Evolutionary conservation across 2,329 filamentous ascomycete genomes (phyloP), one percentile per base, ranked within the genome.

Genomic region (Intubia oerlemansii): DNA sequence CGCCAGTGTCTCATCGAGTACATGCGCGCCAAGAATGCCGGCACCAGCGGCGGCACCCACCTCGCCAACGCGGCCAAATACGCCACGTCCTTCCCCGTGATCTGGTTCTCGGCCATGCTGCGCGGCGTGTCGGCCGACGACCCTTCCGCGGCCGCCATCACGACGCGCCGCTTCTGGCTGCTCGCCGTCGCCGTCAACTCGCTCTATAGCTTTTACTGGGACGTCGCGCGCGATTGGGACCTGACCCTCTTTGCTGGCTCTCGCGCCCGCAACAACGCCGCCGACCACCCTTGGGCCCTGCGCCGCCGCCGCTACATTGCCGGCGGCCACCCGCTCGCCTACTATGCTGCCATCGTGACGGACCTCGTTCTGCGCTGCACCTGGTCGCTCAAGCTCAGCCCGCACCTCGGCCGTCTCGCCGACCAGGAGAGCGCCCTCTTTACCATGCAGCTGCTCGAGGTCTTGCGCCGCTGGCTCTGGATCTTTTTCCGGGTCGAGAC

Each of bases 181-280:
- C 51, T 63, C 20, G 75, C 75, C 24, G 76, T 80, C 17, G 55
- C 81, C 19, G 45, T 88, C 41, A 93, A 98, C 49, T 90, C 80
- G 10, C 57, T 77, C 25, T 98, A 92, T 53, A 82, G 77, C n/a
- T 95, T 95, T 56, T 98, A 88, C 59, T 98, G 88, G 88, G 88
- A 98, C 43, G 71, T 95, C 17, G 64, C 80, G 31, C 88, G 84
- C 54, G 88, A 98, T 57, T 98, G 88, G 88, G 88, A 95, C 45
- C 59, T 98, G 36, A 79, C 76, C 0, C 60, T 95, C 10, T 78
- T 95, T 44, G 31, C 17, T 10, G 66, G 74, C 3, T 47, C 58
- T 2, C 52, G 51, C 21, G 58, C 66, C 36, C 66, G 74, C 36
- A 58, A 59, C 38, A 58, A 59, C 38, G 59, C 62, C 9, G 61